Base-by-base conservation (phyloP, 1,139 yeast species). In the Wickerhamomyces sp. region DNA sequence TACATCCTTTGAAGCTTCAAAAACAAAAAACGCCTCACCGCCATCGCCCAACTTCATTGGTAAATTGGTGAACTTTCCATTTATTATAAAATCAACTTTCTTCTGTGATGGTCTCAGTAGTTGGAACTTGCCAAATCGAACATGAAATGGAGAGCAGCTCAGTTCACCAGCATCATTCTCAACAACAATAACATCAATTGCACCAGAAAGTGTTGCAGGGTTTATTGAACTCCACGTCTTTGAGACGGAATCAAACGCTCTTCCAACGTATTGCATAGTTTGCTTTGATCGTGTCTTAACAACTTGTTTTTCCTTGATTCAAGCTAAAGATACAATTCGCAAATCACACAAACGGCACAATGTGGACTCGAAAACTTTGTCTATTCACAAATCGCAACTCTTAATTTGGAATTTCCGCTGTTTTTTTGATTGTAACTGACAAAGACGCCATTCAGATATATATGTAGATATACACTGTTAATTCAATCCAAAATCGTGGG, bases 21-120 rank as follows among this genome's bases (percentile, higher is more conserved):
- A 90, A 36, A 92, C 98, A 58, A 92, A 92, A 60, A 89, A 90
- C 0, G 97, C 98, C 61, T 92, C 99, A 20, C 99, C 99, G 3
- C 95, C 96, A 46, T 92, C 98, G 12, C 97, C 96, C 37, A 92
- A 66, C 62, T 92, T 92, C 98, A 92, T 92, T 12, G 96, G 96
- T 41, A 90, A 68, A 52, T 87, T 83, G 0, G 95, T 84, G 41
- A 81, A 74, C 45, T 74, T 74, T 28, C 84, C 97, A 64, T 92
- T 92, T 31, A 94, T 95, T 31, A 78, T 74, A 46, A 92, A 79
- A 45, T 86, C 95, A 37, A 92, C 95, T 60, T 88, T 90, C 68
- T 90, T 92, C 59, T 92, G 97, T 30, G 95, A 86, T n/a, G 99
- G 99, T 55, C 95, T 78, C 47, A 92, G 69, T 50, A 92, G 72